phyloP scores from a whole-genome alignment of 169 alveolate genomes.

The Blepharisma undulans region DNA sequence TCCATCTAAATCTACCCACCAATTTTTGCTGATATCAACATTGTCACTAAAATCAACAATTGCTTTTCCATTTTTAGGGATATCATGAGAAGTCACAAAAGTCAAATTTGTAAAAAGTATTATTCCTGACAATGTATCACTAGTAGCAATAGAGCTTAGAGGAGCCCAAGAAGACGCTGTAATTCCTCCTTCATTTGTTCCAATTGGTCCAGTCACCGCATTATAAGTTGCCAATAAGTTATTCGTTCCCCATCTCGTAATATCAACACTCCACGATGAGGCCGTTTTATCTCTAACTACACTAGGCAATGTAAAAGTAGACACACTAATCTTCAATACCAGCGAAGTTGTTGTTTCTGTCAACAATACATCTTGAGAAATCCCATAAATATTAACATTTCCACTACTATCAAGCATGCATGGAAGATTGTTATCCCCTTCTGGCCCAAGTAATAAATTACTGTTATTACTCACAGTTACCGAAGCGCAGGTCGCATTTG shows the following conservation, averaged over 20 bases:
- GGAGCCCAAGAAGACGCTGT: background rate
- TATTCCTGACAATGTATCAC: background rate
- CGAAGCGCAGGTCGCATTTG: background rate
- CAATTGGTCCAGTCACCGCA: background rate
- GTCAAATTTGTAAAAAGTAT: background rate
- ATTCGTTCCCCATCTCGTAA: background rate
- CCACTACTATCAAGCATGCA: background rate
- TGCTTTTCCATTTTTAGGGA: background rate
- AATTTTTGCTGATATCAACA: background rate
- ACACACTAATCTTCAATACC: background rate
- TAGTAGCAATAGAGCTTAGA: background rate
- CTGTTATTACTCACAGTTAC: background rate
- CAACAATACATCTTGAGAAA: background rate
- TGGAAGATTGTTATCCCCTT: background rate
- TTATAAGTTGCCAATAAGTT: background rate
- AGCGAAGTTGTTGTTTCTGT: background rate
- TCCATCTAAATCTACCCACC: background rate
- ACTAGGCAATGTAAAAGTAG: background rate
- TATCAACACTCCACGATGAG: background rate
- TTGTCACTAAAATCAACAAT: background rate
- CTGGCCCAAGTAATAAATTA: background rate
- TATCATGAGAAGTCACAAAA: background rate
- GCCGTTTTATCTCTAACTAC: background rate
- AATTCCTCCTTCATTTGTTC: background rate
- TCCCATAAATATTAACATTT: background rate